Evolutionary conservation across 2,329 filamentous ascomycete species (phyloP), one percentile per base, ranked within the genome.

Genomic region (Trichoderma afroharzianum): DNA sequence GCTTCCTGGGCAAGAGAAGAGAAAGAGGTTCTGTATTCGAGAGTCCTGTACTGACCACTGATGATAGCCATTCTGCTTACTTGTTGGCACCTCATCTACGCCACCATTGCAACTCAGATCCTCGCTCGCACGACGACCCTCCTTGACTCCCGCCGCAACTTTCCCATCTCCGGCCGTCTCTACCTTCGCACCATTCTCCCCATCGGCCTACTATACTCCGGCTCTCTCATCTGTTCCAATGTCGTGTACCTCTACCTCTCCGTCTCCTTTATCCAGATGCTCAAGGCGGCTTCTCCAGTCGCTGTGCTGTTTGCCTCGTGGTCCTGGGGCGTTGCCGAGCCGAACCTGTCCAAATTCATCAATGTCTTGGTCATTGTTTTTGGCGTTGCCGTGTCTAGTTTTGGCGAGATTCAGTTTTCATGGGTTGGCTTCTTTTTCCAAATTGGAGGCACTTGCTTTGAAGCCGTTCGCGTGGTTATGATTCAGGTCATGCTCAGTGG

Each of bases 381-480:
- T 11, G 87, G 87, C 67, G 86, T 89, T 14, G 82, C 79, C 26
- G 79, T 89, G 28, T 86, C 87, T 43, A 87, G 85, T 72, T 77
- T 83, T 36, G 91, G 91, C 74, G 91, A 93, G 81, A 90, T 93
- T 75, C 85, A 90, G 71, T 93, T 93, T 81, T 89, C 89, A 76
- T 83, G 89, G 82, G 77, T 88, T 53, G 90, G 90, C 61, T 90
- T 92, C 80, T 73, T 90, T 39, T 92, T 88, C 82, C 93, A 96
- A 83, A 80, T 92, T 68, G 91, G 87, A 72, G 93, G 93, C 74
- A 93, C 95, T 75, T 80, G 91, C 64, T 95, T 95, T 78, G 93
- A 97, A 83, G 93, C 93, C 58, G 87, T 93, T 73, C 91, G 93
- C 72, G 85, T 96, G 74, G 91, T 94, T 82, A 93, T 97, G 92